Percentiles rank a stretch among this genome's conserved stretches.
Conservation (phyloP, 495 filamentous ascomycete species). For the Annulohypoxylon moriforme region DNA sequence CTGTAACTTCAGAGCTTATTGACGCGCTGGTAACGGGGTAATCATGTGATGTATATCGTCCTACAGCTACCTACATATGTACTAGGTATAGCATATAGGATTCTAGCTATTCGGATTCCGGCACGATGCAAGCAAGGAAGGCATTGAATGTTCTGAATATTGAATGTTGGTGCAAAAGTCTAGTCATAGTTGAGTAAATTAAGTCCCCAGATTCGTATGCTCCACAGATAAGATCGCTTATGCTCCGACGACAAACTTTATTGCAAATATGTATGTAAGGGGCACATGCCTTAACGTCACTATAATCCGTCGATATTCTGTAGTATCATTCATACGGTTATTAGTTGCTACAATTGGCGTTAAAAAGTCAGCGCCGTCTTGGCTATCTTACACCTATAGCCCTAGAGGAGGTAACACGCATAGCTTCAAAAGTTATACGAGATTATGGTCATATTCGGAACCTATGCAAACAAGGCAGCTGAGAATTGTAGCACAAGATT, state of each 20-base stretch:
- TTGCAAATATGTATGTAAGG: slow-evolving; percentile 6
- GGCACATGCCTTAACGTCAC: background rate
- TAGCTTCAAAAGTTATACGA: background rate
- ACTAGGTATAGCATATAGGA: background rate
- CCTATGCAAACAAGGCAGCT: background rate
- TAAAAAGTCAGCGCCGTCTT: background rate
- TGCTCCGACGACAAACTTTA: background rate
- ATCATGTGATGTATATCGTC: slow-evolving; percentile 20
- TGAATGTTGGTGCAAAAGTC: background rate
- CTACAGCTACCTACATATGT: background rate
- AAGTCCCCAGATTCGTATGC: slow-evolving; percentile 16
- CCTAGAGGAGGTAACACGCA: background rate
- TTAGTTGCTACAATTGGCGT: background rate
- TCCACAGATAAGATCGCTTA: slow-evolving; percentile 17
- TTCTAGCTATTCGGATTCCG: background rate
- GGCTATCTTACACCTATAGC: background rate
- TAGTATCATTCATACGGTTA: background rate
- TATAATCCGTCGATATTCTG: background rate
- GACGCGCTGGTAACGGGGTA: background rate
- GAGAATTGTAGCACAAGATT: background rate
- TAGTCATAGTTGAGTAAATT: slow-evolving; percentile 18
- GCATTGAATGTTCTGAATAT: background rate
- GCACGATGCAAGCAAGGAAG: background rate
- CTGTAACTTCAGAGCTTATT: background rate
- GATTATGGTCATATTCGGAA: no score